Evolutionary conservation across 2,329 filamentous ascomycete species (phyloP), one percentile per base, ranked within the genome.

Genomic region (Tolypocladium capitatum): DNA sequence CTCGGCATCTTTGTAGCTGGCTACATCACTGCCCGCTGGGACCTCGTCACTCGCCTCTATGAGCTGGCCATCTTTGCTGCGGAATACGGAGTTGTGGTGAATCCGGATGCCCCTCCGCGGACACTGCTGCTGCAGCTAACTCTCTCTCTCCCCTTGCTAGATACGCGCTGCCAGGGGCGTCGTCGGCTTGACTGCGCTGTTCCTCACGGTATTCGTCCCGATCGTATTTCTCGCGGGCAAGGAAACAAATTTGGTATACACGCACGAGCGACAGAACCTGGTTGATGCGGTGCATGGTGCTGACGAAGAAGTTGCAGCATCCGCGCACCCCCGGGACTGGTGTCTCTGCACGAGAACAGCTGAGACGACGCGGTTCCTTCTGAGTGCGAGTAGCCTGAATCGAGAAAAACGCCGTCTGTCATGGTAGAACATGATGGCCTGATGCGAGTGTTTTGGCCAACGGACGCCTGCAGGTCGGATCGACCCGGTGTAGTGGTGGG

Each of bases 21-120:
- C 69, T 98, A 98, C 77, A 97, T 91, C 68, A 98, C 92, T 71
- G 92, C 92, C 64, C 86, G 92, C 75, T 98, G 92, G 90, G 92
- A 97, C 71, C 83, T 98, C 53, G 89, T 96, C 57, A 96, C 91
- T 59, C 84, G 90, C 61, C 78, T 97, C 60, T 95, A 96, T 83
- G 91, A 98, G 70, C 81, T 98, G 60, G 86, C 88, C 57, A 85
- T 95, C 56, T 98, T 97, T 67, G 92, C 94, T 57, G 96, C 90
- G 89, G 86, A 97, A 68, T 87, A 97, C 86, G 89, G 91, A 64
- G 92, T 98, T 60, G 85, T 97, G 64, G 89, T 94, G 72, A 62
- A 84, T 73, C 38, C 35, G 21, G 48, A 34, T 44, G 24, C 24
- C 31, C 11, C 10, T 1, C 24, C 24, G 8, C 9, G 3, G 20